Conservation (phyloP, 352 stramenopile species). For the Globisporangium uncinulatum region DNA sequence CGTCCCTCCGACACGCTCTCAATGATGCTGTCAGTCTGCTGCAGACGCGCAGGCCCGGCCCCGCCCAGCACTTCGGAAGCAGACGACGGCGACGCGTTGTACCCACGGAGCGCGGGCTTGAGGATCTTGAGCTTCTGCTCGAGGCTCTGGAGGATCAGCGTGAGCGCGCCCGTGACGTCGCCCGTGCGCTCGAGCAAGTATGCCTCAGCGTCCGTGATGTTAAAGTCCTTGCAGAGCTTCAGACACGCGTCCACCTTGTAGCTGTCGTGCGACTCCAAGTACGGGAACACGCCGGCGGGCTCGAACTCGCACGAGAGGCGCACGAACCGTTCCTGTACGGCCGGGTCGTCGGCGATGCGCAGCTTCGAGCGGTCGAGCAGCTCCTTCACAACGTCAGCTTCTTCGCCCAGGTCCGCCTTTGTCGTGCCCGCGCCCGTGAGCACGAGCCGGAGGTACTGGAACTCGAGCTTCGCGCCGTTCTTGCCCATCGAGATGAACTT, state of each 20-base stretch:
- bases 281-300: conserved; percentile 67
- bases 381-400: conserved; percentile 74
- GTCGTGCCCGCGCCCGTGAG: conserved; percentile 53
- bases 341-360: conserved; percentile 73
- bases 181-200: conserved; percentile 92
- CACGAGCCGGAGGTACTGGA: conserved; percentile 74
- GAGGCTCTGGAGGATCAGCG: conserved; percentile 90
- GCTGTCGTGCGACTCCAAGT: conserved; percentile 79
- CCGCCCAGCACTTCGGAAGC: conserved; percentile 31
- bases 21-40: conserved; percentile 81
- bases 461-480: conserved; percentile 70
- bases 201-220: conserved; percentile 83
- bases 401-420: conserved; percentile 52
- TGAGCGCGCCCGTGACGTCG: conserved; percentile 90
- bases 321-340: conserved; percentile 81
- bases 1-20: conserved; percentile 69
- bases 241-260: conserved; percentile 85
- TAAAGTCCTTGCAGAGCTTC: conserved; percentile 80
- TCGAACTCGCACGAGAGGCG: conserved; percentile 76
- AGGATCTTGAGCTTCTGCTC: conserved; percentile 91
- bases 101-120: conserved; percentile 77
- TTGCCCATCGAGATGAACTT: conserved; percentile 81
- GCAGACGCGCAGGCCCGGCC: conserved; percentile 14
- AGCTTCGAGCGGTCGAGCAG: conserved; percentile 77
- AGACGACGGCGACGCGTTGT: conserved; percentile 45